phyloP scores from a whole-genome alignment of 345 rosid species.

The Citrus mangshanensis region DNA sequence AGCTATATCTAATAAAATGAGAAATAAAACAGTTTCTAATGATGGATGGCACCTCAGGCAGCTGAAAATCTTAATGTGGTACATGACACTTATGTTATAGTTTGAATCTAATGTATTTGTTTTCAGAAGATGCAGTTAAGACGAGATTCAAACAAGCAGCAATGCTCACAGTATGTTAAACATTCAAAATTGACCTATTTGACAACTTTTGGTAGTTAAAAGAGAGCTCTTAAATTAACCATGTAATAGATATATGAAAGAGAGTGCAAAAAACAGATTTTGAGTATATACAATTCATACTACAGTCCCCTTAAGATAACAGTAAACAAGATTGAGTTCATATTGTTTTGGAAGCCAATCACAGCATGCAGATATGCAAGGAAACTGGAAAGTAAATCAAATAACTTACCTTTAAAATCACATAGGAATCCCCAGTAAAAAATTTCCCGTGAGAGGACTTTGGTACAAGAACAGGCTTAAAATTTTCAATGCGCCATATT shows the following conservation, averaged over 20 bases:
- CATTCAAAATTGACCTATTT: background rate
- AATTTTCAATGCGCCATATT: slow-evolving; percentile 96
- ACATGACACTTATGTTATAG: background rate
- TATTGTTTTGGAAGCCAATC: background rate
- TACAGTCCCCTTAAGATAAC: background rate
- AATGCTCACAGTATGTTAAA: background rate
- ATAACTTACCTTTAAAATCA: slow-evolving; percentile 70
- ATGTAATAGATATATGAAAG: background rate
- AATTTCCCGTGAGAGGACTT: slow-evolving; percentile 81
- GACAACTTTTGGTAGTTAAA: background rate
- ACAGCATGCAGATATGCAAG: background rate
- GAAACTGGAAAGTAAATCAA: background rate
- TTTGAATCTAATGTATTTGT: background rate
- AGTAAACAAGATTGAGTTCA: background rate
- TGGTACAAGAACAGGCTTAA: slow-evolving; percentile 60
- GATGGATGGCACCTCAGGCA: background rate
- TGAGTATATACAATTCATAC: background rate
- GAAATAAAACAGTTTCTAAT: background rate
- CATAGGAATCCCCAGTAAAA: slow-evolving; percentile 93
- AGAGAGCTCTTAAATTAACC: background rate
- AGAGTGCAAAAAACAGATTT: background rate
- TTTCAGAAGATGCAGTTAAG: background rate
- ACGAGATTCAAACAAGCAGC: background rate
- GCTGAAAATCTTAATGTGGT: background rate
- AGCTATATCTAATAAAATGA: background rate